A percentile compares a stretch with the other conserved stretches of the same genome.
Conservation (phyloP, 2,329 filamentous ascomycete species). For the Furcasterigmium furcatum region DNA sequence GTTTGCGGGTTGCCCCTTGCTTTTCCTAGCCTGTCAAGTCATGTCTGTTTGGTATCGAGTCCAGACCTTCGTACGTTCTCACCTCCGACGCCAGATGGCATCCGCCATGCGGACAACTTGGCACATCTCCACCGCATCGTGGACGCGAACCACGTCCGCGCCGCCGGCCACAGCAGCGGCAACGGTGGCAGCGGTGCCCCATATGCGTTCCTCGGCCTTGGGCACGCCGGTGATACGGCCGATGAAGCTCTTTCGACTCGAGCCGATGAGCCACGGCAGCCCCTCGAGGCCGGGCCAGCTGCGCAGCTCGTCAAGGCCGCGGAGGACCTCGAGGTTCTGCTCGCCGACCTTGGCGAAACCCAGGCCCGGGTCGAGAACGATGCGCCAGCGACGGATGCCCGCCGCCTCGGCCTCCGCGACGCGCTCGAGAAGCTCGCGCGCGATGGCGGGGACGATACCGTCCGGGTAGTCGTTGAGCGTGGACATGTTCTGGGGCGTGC, state of each 20-base stretch:
- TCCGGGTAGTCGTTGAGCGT: constrained; percentile 64
- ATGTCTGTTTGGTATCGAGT: too few relatives aligned
- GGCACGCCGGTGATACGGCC: constrained; percentile 75
- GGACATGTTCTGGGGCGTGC: constrained; percentile 79
- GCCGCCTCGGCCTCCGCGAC: constrained; percentile 73
- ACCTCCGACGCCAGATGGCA: constrained; percentile 71
- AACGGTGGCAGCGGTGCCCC: constrained; percentile 87
- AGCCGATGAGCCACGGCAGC: constrained; percentile 85
- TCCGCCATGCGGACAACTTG: constrained; percentile 85
- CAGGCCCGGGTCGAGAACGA: constrained; percentile 89
- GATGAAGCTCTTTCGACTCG: constrained; percentile 87
- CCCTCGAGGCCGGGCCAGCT: constrained; percentile 61
- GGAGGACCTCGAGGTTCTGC: constrained; percentile 80
- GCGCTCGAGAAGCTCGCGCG: constrained; percentile 64
- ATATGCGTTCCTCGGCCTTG: constrained; percentile 66
- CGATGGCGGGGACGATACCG: constrained; percentile 64
- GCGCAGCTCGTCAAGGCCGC: constrained; percentile 62
- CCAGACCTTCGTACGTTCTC: too few relatives aligned
- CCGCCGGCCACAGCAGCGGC: constrained; percentile 82
- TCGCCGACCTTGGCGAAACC: constrained; percentile 84
- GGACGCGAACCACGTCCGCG: constrained; percentile 87
- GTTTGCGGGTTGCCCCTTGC: too few relatives aligned
- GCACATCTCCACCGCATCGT: constrained; percentile 85
- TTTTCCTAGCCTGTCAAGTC: too few relatives aligned
- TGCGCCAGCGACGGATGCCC: constrained; percentile 87